These are phyloP conservation scores for Cinchona pubescens DNA, from an alignment of 257 asterid species.

Conservation along the genomic window DNA sequence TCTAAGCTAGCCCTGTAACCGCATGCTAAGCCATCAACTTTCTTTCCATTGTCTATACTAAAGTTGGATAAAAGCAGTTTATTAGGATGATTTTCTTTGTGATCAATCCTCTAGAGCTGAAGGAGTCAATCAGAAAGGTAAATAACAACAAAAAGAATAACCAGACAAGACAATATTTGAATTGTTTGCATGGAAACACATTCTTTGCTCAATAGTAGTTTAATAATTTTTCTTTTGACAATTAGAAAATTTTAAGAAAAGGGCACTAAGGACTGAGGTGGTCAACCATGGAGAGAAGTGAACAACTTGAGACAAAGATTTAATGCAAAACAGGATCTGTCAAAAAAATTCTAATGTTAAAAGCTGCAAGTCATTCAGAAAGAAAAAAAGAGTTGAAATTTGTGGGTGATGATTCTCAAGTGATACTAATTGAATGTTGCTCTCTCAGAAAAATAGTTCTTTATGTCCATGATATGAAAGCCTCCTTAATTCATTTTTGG, in stretches of 20 bases:
- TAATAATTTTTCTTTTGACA: too few species aligned
- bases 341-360: background rate
- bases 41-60: conserved; percentile 9
- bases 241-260: background rate
- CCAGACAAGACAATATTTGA: too few species aligned
- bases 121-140: background rate
- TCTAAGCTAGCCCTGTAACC: conserved; percentile 12
- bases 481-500: background rate
- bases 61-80: background rate
- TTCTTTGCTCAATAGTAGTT: background rate
- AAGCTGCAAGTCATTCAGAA: background rate
- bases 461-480: background rate
- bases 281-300: background rate
- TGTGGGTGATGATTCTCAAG: background rate
- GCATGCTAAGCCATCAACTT: background rate
- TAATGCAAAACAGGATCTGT: background rate
- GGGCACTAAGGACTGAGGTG: background rate
- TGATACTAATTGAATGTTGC: background rate
- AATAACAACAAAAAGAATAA: background rate
- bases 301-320: background rate
- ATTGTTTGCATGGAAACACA: background rate
- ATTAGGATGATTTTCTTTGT: background rate
- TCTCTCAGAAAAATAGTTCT: background rate
- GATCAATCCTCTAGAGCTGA: background rate
- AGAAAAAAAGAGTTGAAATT: background rate